A percentile compares a stretch with the other conserved stretches of the same genome.
Conservation (phyloP, 345 rosid species). For the Aquilaria yunnanensis region DNA sequence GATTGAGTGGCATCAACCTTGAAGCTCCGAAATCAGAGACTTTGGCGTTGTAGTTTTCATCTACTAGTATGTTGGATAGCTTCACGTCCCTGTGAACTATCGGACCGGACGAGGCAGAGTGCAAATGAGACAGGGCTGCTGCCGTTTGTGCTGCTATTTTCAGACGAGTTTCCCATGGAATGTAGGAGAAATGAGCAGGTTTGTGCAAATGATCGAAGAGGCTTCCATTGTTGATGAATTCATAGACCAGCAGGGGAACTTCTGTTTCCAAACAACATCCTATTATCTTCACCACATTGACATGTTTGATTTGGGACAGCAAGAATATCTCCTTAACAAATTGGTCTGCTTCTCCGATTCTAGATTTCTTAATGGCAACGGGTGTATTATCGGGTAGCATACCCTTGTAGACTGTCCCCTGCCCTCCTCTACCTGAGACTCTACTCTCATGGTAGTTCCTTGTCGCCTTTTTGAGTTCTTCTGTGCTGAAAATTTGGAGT, state of each 20-base stretch:
- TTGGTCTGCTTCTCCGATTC: slow-evolving; percentile 23
- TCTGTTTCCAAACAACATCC: slow-evolving; percentile 8
- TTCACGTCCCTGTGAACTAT: slow-evolving; percentile 9
- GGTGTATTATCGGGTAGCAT: slow-evolving; percentile 13
- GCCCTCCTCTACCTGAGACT: slow-evolving; percentile 26
- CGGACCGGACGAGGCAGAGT: slow-evolving; percentile 4
- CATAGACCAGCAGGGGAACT: slow-evolving; percentile 10
- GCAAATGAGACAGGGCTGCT: slow-evolving; percentile 4
- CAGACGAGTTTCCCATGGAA: slow-evolving; percentile 1
- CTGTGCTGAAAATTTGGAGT: no score
- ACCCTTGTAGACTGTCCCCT: slow-evolving; percentile 35
- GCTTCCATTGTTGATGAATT: slow-evolving; percentile 2
- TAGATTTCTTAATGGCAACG: slow-evolving; percentile 28
- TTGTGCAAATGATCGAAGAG: slow-evolving; percentile 8
- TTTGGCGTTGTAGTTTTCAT: slow-evolving; percentile 8
- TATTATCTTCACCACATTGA: slow-evolving; percentile 6
- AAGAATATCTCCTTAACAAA: slow-evolving; percentile 17
- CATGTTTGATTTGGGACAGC: slow-evolving; percentile 10
- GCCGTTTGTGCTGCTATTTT: slow-evolving; percentile 5
- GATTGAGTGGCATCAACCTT: slow-evolving; percentile 18
- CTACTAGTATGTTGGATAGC: slow-evolving; percentile 8
- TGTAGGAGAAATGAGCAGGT: background rate
- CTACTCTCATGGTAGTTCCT: slow-evolving; percentile 17
- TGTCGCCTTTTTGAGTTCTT: slow-evolving; percentile 21
- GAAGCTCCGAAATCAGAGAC: slow-evolving; percentile 22